A percentile compares a stretch with the other conserved stretches of the same genome.
These are phyloP conservation scores for Cyberlindnera mississippiensis DNA, from an alignment of 805 yeast species.

Conservation along the genomic window DNA sequence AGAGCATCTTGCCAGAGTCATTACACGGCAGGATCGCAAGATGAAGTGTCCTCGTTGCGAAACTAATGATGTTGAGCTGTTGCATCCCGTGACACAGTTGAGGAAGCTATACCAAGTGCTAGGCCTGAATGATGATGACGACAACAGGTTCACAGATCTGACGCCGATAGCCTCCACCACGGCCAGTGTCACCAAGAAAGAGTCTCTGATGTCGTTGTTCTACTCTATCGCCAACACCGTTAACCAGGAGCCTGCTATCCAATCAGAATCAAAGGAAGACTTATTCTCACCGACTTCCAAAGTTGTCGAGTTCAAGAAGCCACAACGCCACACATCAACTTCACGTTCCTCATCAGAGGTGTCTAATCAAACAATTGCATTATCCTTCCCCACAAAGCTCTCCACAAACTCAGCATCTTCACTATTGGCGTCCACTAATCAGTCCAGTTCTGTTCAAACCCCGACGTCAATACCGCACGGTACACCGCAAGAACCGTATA, in stretches of 20 bases:
- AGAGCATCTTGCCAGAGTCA: slow-evolving; percentile 26
- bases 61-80: slow-evolving; percentile 1
- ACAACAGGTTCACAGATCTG: slow-evolving; percentile 4
- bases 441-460: slow-evolving; percentile 5
- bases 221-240: slow-evolving; percentile 29
- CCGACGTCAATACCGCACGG: neutral
- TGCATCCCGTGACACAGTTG: slow-evolving; percentile 14
- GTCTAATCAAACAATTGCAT: slow-evolving; percentile 9
- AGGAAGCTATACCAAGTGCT: slow-evolving; percentile 15
- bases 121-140: slow-evolving; percentile 1
- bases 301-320: slow-evolving; percentile 4
- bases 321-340: neutral
- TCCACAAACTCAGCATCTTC: slow-evolving; percentile 10
- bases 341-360: slow-evolving; percentile 9
- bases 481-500: slow-evolving; percentile 7
- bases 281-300: neutral
- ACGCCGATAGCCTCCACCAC: slow-evolving; percentile 8
- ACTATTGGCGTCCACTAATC: slow-evolving; percentile 4
- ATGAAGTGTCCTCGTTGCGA: slow-evolving; percentile 22
- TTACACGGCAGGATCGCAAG: slow-evolving; percentile 16
- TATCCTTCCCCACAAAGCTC: slow-evolving; percentile 1
- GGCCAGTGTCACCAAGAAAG: slow-evolving; percentile 20
- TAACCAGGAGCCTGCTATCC: slow-evolving; percentile 5
- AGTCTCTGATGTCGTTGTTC: slow-evolving; percentile 31
- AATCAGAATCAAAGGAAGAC: no score